Evolutionary conservation across 1,284 basidiomycete species (phyloP), one percentile per base, ranked within the genome.

Genomic region (Bjerkandera adusta): DNA sequence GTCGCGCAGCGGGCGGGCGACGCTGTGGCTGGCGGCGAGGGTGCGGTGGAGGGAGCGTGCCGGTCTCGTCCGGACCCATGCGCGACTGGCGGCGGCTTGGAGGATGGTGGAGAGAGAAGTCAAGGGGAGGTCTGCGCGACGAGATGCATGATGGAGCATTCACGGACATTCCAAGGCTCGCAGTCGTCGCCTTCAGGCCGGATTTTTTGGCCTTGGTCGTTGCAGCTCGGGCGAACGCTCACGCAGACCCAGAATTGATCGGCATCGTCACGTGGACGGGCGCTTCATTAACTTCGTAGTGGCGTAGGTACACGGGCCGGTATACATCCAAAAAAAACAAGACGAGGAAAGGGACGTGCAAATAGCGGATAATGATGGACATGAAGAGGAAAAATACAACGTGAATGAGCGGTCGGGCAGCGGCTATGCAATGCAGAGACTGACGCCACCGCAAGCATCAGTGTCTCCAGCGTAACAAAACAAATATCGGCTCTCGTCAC

Each of bases 121-220:
- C 36, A 60, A 53, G 50, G 57, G 65, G 63, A 60, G 53, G 54
- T 59, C 64, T 49, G 61, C 64, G 67, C 68, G 70, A 67, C 72
- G 65, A 53, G 64, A 50, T 50, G 67, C 73, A 75, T 74, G 66
- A 61, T 77, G 68, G 70, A 73, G 75, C 81, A 85, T 85, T 74
- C 82, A 84, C 79, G 68, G 70, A 71, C 55, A 60, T 56, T 55
- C 58, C 55, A 58, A 53, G 49, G 47, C 40, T 45, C 32, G 41
- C 41, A 16, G 26, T 22, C 36, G 49, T 25, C 24, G 49, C 36
- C 42, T 47, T 37, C 29, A 47, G 24, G 36, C 34, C 42, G 42
- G 35, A 46, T 42, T 50, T 53, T 45, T 39, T 18, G 26, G 47
- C 48, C 43, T 36, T 24, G 32, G 21, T 50, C 45, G 49, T 36